A percentile compares a stretch with the other conserved stretches of the same genome.
Conservation (phyloP, 305 asterid genomes). For the Ajuga reptans region DNA sequence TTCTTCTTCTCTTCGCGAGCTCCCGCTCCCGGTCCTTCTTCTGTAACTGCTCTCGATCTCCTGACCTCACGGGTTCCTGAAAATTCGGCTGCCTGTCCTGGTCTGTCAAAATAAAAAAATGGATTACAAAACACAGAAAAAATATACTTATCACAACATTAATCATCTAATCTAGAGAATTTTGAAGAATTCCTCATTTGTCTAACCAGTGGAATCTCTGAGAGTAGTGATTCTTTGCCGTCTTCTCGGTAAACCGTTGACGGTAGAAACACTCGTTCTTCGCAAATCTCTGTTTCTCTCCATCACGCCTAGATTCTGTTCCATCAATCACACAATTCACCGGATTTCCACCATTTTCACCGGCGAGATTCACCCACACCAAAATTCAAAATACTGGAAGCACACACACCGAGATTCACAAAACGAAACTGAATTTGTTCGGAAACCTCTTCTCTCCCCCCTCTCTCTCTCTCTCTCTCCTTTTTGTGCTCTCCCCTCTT, state of each 20-base stretch:
- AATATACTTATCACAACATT: neutral
- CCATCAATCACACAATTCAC: conserved; percentile 23
- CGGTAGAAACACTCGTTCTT: conserved; percentile 22
- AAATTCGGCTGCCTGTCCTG: conserved; percentile 33
- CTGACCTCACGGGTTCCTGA: conserved; percentile 38
- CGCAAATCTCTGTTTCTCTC: conserved; percentile 36
- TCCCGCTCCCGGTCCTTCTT: conserved; percentile 38
- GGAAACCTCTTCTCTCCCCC: conserved; percentile 10
- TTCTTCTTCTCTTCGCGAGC: conserved; percentile 38
- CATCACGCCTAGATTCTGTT: conserved; percentile 22
- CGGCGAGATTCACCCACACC: conserved; percentile 16
- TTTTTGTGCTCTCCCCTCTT: conserved; percentile 23
- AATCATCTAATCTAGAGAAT: conserved; percentile 1
- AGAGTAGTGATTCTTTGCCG: conserved; percentile 36
- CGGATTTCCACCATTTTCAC: conserved; percentile 31
- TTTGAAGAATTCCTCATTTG: neutral
- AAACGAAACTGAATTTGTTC: conserved; percentile 26
- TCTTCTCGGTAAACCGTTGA: conserved; percentile 34
- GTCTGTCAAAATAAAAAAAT: conserved; percentile 24
- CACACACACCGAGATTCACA: conserved; percentile 30
- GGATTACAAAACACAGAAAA: neutral
- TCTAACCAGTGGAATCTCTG: conserved; percentile 45
- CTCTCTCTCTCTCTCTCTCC: conserved; percentile 8
- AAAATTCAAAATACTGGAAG: conserved; percentile 10
- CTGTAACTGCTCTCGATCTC: conserved; percentile 41